phyloP scores from a whole-genome alignment of 164 flowering plant species.

The Berberis vulgaris region DNA sequence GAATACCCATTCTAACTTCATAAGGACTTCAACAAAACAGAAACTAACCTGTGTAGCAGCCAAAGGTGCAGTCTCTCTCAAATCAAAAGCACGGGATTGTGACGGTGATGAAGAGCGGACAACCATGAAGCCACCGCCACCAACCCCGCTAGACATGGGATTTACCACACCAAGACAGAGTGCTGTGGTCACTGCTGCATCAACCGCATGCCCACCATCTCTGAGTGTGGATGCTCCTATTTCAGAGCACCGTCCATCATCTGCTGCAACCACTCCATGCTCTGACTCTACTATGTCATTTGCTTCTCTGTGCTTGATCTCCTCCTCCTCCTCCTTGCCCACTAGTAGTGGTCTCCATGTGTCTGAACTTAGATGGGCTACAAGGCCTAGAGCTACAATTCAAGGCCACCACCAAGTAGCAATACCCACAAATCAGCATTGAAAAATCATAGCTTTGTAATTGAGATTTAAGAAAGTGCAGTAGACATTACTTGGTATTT shows the following conservation, averaged over 20 bases:
- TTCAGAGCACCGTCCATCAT: conserved; percentile 74
- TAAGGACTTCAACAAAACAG: no score
- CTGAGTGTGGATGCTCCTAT: conserved; percentile 50
- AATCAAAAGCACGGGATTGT: conserved; percentile 49
- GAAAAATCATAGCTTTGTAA: no score
- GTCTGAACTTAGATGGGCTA: neutral
- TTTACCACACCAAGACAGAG: conserved; percentile 79
- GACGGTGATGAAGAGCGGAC: conserved; percentile 43
- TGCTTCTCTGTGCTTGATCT: neutral
- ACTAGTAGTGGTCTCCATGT: neutral
- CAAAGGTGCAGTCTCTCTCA: conserved; percentile 85
- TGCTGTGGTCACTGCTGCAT: conserved; percentile 88
- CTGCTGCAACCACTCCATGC: conserved; percentile 76
- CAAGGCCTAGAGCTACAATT: neutral
- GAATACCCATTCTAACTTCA: no score
- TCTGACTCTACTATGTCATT: conserved; percentile 45
- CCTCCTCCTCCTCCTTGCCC: neutral
- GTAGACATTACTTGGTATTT: no score
- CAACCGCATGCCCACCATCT: conserved; percentile 74
- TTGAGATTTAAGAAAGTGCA: no score
- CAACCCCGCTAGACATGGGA: conserved; percentile 80
- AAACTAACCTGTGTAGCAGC: conserved; percentile 66
- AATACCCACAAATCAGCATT: no score
- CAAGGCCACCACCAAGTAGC: neutral
- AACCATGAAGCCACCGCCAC: conserved; percentile 90